Base-by-base conservation (phyloP, 805 yeast species). In the Candida pini region DNA sequence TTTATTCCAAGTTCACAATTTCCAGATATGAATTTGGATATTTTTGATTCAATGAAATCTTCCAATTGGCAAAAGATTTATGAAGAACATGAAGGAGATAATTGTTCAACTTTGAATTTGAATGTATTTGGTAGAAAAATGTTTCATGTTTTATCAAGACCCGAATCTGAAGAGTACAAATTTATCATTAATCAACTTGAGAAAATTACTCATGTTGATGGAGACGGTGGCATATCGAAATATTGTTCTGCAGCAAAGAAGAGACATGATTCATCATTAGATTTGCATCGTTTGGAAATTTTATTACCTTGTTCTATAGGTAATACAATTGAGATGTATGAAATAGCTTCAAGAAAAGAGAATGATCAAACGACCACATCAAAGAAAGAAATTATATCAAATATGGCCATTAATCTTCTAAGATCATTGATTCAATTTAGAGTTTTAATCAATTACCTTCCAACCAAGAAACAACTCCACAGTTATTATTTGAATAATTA, bases 341-440 rank as follows among this genome's bases (percentile, higher is more conserved):
- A 82, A 47, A 70, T 80, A 16, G 47, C 79, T 0, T 64, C 78
- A 1, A 66, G 89, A 49, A 50, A 69, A n/a, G 68, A 69, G 34
- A 29, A 2, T 35, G 31, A 13, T n/a, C 10, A 18, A 26, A 29
- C 9, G 28, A 32, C 9, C n/a, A 22, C n/a, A 7, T 13, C n/a
- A 7, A 12, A 12, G 25, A 22, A 16, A 9, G 36, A 33, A 8
- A 33, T 41, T 6, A 26, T 38, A n/a, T 38, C 50, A 14, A 43
- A 48, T 17, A 40, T 43, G 28, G 39, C 36, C 17, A 53, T 57
- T 25, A 49, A 58, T 2, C 47, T 69, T 10, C 25, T 72, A 3
- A 59, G 63, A 20, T 62, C 75, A 0, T 47, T 73, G 47, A 51
- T 73, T 6, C 78, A 69, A 43, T 57, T 56, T 31, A 53, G 70